Evolutionary conservation across 179 eudicot species (phyloP), one percentile per base, ranked within the genome.

Genomic region (Pouteria campechiana): DNA sequence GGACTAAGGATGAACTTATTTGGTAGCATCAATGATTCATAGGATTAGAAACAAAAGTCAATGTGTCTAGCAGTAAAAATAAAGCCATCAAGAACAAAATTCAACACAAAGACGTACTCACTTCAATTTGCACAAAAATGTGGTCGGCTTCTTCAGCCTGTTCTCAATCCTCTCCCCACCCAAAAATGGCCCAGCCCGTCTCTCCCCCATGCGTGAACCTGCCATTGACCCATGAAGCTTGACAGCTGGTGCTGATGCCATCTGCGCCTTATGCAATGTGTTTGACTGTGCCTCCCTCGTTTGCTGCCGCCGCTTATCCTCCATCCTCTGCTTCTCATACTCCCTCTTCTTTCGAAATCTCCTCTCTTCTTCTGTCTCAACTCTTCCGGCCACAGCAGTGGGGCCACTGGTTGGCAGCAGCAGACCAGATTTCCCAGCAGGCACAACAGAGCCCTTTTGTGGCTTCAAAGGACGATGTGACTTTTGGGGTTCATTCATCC

Each of bases 101-200:
- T 16, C 23, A 25, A 3, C n/a, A 37, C 7, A 22, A 48, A 3
- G 34, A 52, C 29, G 55, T 49, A 86, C 98, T 75, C 72, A 90
- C 98, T 90, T 90, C 79, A 90, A 58, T 61, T 93, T 75, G 78
- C 98, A 90, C 56, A 90, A 57, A 56, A 90, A 90, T 28, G 98
- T 82, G 5, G 98, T 87, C 40, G 88, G 98, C 71, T 85, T 82
- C 76, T 90, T 90, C 70, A 90, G 60, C 13, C 94, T 82, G 57
- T 90, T 90, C 52, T 90, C 98, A 57, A 52, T 63, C 73, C 92
- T 79, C 34, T 90, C 98, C 20, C 84, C 84, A 50, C 67, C 68
- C 56, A 90, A 41, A 27, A 79, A 72, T 10, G 94, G 72, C 41
- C 82, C 69, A 25, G 83, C 54, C 68, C 79, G 74, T 48, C 74